Conservation (phyloP, 2,329 filamentous ascomycete species). For the Trichoderma afroharzianum region DNA sequence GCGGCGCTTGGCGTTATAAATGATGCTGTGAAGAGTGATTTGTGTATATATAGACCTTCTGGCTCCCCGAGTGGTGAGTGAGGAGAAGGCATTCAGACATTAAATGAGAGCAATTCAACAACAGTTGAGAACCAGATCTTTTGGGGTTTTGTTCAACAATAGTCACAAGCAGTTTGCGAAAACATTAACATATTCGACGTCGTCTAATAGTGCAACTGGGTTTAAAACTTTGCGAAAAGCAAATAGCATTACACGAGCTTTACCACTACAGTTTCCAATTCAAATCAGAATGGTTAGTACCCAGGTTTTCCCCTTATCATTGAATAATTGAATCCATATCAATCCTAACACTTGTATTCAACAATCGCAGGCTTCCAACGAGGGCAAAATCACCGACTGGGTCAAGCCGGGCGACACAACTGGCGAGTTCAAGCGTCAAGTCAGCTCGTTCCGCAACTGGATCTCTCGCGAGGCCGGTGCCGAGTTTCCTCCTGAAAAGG, state of each 20-base stretch:
- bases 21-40: slow-evolving; percentile 38
- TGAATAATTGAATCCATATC: not conserved
- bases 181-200: not conserved
- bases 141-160: not conserved
- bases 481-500: slow-evolving; percentile 79
- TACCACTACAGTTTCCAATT: not conserved
- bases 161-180: not conserved
- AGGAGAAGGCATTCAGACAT: not conserved
- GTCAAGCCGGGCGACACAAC: slow-evolving; percentile 71
- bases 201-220: not conserved
- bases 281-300: slow-evolving; percentile 11
- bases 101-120: slow-evolving; percentile 7
- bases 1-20: slow-evolving; percentile 30
- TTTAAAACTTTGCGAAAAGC: not conserved
- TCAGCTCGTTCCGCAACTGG: slow-evolving; percentile 75
- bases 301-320: not conserved
- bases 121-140: not conserved
- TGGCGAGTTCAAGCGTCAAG: slow-evolving; percentile 90
- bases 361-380: slow-evolving; percentile 22
- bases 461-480: slow-evolving; percentile 70
- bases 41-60: not conserved
- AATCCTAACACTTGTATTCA: slow-evolving; percentile 28
- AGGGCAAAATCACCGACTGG: slow-evolving; percentile 69
- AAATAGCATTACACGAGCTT: not conserved
- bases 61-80: not conserved